These are phyloP conservation scores for Boletus coccyginus DNA, from an alignment of 768 basidiomycete genomes.

Conservation along the genomic window DNA sequence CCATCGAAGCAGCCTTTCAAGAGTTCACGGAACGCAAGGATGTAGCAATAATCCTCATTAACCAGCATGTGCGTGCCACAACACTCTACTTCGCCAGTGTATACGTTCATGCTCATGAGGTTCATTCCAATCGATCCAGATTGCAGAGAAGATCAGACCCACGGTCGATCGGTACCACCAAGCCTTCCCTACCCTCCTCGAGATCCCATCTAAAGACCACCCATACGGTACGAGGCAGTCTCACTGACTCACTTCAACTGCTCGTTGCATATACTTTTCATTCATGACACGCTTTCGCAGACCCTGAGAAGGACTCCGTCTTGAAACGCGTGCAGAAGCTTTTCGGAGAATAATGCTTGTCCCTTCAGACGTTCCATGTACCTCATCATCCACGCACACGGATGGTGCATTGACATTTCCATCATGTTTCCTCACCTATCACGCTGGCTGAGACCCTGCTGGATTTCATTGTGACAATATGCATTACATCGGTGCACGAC, in stretches of 20 bases:
- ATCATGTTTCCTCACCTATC: conserved; percentile 7
- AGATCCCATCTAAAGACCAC: conserved; percentile 98
- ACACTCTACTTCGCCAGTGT: neutral
- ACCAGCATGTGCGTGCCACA: conserved; percentile 80
- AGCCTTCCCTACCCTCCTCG: conserved; percentile 93
- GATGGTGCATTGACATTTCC: conserved; percentile 6
- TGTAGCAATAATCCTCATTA: conserved; percentile 94
- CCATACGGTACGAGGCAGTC: conserved; percentile 76
- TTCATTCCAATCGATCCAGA: conserved; percentile 42
- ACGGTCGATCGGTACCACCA: conserved; percentile 94
- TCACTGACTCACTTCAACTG: neutral
- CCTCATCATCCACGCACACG: conserved; percentile 9
- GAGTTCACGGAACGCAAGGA: conserved; percentile 95
- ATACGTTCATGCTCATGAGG: conserved; percentile 6
- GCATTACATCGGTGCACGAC: conserved; percentile 22
- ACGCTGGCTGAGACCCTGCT: conserved; percentile 20
- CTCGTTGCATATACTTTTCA: conserved; percentile 6
- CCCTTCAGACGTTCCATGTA: conserved; percentile 11
- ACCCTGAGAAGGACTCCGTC: conserved; percentile 94
- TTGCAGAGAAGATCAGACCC: conserved; percentile 96
- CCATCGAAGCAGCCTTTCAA: conserved; percentile 89
- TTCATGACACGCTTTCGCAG: conserved; percentile 41
- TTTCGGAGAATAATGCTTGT: conserved; percentile 72
- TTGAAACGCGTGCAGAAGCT: conserved; percentile 96
- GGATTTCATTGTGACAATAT: conserved; percentile 24